These are phyloP conservation scores for Nematodospora valgi DNA, from an alignment of 805 yeast species.

Conservation along the genomic window DNA sequence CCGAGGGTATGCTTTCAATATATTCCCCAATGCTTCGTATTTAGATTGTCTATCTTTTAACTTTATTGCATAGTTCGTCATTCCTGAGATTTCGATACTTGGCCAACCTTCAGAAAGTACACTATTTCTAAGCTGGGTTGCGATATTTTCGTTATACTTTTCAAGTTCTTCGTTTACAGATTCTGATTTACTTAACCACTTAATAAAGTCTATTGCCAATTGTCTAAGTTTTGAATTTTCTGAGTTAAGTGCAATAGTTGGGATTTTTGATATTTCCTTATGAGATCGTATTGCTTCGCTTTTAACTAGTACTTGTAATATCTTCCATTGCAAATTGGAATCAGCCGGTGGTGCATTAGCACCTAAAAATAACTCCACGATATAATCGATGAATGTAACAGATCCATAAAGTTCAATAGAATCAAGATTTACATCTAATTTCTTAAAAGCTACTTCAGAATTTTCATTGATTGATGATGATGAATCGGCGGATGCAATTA, in stretches of 20 bases:
- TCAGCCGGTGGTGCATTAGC: constrained; percentile 52
- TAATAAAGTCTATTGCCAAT: constrained; percentile 58
- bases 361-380: constrained; percentile 54
- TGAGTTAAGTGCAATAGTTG: constrained; percentile 60
- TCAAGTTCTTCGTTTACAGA: constrained; percentile 10
- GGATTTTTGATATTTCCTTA: constrained; percentile 42
- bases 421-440: constrained; percentile 52
- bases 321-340: constrained; percentile 51
- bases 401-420: constrained; percentile 41
- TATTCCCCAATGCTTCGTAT: constrained; percentile 75
- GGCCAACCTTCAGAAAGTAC: constrained; percentile 64
- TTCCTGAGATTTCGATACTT: constrained; percentile 27
- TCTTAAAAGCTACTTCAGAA: constrained; percentile 50
- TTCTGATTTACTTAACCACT: constrained; percentile 46
- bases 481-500: constrained; percentile 64
- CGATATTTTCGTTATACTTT: constrained; percentile 42
- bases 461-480: constrained; percentile 52
- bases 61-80: constrained; percentile 28
- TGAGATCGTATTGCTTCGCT: constrained; percentile 55
- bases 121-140: constrained; percentile 49
- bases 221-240: constrained; percentile 51
- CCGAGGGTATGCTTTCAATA: constrained; percentile 47
- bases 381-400: constrained; percentile 33
- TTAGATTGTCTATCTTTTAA: constrained; percentile 55
- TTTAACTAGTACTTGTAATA: constrained; percentile 47